Conservation (phyloP, 495 filamentous ascomycete species). For the Neurospora sublineolata region DNA sequence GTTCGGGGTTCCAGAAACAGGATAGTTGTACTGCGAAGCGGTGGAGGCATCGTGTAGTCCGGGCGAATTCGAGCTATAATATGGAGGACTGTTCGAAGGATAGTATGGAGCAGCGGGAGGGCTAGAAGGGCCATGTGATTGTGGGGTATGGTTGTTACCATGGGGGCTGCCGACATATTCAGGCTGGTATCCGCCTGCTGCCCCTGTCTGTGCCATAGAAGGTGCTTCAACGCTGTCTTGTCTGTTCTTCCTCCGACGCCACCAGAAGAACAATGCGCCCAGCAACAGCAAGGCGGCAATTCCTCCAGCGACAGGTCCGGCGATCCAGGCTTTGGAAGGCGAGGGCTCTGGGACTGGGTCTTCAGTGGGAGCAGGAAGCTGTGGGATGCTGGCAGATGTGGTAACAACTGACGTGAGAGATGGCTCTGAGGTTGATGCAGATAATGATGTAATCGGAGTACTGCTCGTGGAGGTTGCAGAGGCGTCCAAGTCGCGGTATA, state of each 20-base stretch:
- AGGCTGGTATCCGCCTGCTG: background rate
- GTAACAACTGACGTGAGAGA: background rate
- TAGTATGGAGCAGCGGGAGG: background rate
- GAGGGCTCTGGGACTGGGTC: background rate
- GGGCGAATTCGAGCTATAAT: background rate
- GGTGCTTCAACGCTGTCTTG: background rate
- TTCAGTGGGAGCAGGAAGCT: fast-evolving
- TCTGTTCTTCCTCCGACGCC: background rate
- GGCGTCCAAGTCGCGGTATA: background rate
- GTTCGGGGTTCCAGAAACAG: background rate
- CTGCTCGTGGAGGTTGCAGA: background rate
- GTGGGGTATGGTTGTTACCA: background rate
- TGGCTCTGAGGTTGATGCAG: background rate
- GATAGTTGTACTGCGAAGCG: background rate
- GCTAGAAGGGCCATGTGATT: background rate
- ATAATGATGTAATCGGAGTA: background rate
- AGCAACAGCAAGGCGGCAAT: background rate
- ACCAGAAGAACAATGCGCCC: background rate
- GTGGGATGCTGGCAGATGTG: background rate
- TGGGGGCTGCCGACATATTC: background rate
- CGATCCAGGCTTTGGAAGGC: background rate
- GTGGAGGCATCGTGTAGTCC: background rate
- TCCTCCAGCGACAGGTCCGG: background rate
- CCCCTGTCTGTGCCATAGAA: background rate
- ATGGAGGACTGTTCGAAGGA: background rate